These are phyloP conservation scores for Kwoniella europaea DNA, from an alignment of 768 basidiomycete species.

Conservation along the genomic window DNA sequence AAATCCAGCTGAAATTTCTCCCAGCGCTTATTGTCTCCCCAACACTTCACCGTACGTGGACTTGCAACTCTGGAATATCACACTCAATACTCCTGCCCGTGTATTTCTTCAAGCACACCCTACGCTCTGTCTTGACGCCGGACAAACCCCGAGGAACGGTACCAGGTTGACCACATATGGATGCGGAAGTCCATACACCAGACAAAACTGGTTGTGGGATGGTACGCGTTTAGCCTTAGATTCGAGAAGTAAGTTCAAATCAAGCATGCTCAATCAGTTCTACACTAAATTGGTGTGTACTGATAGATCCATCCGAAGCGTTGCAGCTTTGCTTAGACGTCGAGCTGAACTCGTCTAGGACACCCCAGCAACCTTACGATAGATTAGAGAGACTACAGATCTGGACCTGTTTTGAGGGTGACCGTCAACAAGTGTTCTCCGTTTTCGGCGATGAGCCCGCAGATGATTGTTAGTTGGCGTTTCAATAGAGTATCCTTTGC, in stretches of 20 bases:
- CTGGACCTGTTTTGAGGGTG: slow-evolving; percentile 9
- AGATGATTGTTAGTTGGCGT: not conserved
- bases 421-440: slow-evolving; percentile 19
- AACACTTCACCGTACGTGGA: slow-evolving; percentile 14
- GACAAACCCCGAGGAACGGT: slow-evolving; percentile 6
- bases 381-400: slow-evolving; percentile 7
- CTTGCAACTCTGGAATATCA: slow-evolving; percentile 24
- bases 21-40: slow-evolving; percentile 18
- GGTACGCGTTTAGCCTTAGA: not conserved
- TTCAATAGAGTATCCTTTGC: not conserved
- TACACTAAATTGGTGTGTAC: not conserved
- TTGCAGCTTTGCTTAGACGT: slow-evolving; percentile 12
- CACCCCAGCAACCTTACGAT: not conserved
- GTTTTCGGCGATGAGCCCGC: not conserved
- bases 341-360: slow-evolving; percentile 2
- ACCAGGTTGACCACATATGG: slow-evolving; percentile 1
- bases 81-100: not conserved
- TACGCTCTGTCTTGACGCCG: slow-evolving; percentile 18
- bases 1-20: no score
- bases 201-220: slow-evolving; percentile 3
- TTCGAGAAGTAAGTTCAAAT: slow-evolving; percentile 8
- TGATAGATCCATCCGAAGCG: not conserved
- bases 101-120: slow-evolving; percentile 2
- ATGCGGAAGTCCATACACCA: not conserved
- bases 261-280: not conserved